Conservation (phyloP, 768 basidiomycete species). For the Amanita polypyramis region DNA sequence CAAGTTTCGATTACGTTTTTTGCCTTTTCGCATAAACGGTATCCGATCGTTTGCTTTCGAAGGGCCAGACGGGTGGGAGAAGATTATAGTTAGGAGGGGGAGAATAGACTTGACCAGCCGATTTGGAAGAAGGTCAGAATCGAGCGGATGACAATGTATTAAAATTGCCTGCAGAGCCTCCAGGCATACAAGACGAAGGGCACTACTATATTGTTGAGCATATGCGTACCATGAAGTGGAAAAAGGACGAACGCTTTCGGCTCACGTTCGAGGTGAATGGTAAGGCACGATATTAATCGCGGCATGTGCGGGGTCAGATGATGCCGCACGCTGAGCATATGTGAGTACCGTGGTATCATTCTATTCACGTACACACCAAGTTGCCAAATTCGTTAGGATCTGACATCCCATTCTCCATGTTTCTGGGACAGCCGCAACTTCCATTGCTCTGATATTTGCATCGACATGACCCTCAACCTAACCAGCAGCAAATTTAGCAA, state of each 20-base stretch:
- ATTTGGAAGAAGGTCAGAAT: slow-evolving; percentile 37
- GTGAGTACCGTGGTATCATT: not conserved
- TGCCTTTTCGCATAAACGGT: slow-evolving; percentile 41
- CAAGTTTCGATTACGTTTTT: slow-evolving; percentile 59
- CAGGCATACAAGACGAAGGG: slow-evolving; percentile 33
- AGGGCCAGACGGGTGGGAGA: slow-evolving; percentile 28
- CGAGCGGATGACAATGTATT: slow-evolving; percentile 29
- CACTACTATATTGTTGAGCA: slow-evolving; percentile 15
- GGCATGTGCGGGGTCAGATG: slow-evolving; percentile 46
- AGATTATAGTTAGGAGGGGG: slow-evolving; percentile 34
- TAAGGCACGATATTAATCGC: slow-evolving; percentile 41
- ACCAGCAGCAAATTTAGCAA: not conserved
- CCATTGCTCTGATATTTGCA: slow-evolving; percentile 38
- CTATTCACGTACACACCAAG: slow-evolving; percentile 29
- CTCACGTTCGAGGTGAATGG: slow-evolving; percentile 53
- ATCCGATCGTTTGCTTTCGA: slow-evolving; percentile 14
- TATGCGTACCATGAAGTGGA: not conserved
- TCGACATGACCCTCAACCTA: slow-evolving; percentile 45
- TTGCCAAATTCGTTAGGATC: slow-evolving; percentile 35
- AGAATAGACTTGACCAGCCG: slow-evolving; percentile 48
- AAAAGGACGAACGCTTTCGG: slow-evolving; percentile 30
- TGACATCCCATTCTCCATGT: slow-evolving; percentile 46
- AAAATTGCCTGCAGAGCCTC: slow-evolving; percentile 34
- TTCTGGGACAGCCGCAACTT: slow-evolving; percentile 37
- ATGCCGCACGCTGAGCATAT: slow-evolving; percentile 33